A percentile compares a stretch with the other conserved stretches of the same genome.
phyloP scores from a whole-genome alignment of 352 stramenopile genomes.

The Thraustochytrium striatum region DNA sequence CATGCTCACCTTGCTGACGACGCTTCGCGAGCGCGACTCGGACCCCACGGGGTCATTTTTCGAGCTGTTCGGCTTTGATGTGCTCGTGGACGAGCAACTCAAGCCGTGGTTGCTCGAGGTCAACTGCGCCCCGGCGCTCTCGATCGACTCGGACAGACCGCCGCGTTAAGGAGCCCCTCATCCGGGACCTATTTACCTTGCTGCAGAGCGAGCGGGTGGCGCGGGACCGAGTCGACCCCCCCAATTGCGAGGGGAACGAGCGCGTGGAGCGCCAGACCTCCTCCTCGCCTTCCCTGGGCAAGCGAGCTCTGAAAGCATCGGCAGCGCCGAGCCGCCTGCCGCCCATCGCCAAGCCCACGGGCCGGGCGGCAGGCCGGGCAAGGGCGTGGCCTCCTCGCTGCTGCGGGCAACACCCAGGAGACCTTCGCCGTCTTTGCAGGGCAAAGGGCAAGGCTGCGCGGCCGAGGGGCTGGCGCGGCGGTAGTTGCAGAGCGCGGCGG shows the following conservation, averaged over 20 bases:
- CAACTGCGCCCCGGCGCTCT: conserved; percentile 80
- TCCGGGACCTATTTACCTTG: conserved; percentile 69
- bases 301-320: too few species aligned
- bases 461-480: neutral
- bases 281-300: too few species aligned
- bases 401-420: too few species aligned
- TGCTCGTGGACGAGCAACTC: conserved; percentile 71
- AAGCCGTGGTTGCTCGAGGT: conserved; percentile 79
- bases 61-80: conserved; percentile 80
- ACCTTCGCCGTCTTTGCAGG: too few species aligned
- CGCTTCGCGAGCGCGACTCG: conserved; percentile 47
- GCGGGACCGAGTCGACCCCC: neutral
- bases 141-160: conserved; percentile 77
- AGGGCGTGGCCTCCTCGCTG: too few species aligned
- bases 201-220: conserved; percentile 54
- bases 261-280: too few species aligned
- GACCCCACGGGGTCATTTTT: conserved; percentile 70
- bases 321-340: neutral
- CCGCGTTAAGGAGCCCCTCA: conserved; percentile 79
- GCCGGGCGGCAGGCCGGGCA: too few species aligned
- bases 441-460: too few species aligned
- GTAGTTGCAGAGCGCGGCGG: neutral
- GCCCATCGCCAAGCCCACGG: neutral
- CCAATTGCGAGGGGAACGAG: neutral
- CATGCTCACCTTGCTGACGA: conserved; percentile 78